These are phyloP conservation scores for Cornus suecica DNA, from an alignment of 148 eudicot species.

Conservation along the genomic window DNA sequence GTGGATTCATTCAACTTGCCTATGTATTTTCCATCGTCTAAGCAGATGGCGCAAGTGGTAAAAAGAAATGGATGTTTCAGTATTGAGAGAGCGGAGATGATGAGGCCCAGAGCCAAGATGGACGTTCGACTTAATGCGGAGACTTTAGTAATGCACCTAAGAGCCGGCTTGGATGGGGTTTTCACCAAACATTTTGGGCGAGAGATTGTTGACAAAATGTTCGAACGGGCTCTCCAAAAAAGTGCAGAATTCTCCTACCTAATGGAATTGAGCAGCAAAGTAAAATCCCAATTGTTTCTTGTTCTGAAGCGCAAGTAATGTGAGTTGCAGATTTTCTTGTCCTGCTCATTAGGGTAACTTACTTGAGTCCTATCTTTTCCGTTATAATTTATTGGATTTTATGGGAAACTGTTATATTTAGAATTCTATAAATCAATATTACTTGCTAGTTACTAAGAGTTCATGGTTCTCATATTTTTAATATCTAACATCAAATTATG, in stretches of 20 bases:
- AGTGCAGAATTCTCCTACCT: neutral
- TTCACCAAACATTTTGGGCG: constrained; percentile 11
- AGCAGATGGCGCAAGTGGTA: neutral
- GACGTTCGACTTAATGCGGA: neutral
- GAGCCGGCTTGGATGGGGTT: constrained; percentile 10
- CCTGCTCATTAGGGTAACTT: too few relatives aligned
- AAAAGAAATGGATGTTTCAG: constrained; percentile 16
- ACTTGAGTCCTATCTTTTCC: too few relatives aligned
- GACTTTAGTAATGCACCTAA: neutral
- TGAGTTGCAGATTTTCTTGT: too few relatives aligned
- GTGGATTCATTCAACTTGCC: too few relatives aligned
- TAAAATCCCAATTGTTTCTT: constrained; percentile 7
- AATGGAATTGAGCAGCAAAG: neutral
- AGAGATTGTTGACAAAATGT: constrained; percentile 4
- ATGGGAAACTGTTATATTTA: too few relatives aligned
- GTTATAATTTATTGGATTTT: too few relatives aligned
- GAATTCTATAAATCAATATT: too few relatives aligned
- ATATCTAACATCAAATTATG: too few relatives aligned
- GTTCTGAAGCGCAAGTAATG: constrained; percentile 13
- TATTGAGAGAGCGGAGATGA: constrained; percentile 7
- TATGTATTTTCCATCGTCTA: constrained; percentile 2
- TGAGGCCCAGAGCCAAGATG: neutral
- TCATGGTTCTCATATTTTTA: too few relatives aligned
- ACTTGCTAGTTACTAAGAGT: too few relatives aligned
- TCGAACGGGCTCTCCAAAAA: neutral